Base-by-base conservation (phyloP, 2,329 filamentous ascomycete genomes). In the Nemania bipapillata region DNA sequence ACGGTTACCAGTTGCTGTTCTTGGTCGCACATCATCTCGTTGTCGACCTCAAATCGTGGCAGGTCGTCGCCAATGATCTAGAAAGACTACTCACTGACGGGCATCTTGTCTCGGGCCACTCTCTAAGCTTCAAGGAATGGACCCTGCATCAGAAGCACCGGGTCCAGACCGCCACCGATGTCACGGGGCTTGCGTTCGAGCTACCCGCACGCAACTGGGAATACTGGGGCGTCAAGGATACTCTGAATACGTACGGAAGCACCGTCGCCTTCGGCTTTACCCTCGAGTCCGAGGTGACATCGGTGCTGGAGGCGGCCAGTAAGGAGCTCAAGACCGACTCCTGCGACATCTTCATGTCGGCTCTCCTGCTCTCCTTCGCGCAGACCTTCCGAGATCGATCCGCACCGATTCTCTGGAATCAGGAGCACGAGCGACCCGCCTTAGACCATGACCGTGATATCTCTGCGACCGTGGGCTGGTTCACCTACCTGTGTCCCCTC, bases 381-480 rank as follows among this genome's bases (percentile, higher is more conserved):
- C 84, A 85, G 64, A 83, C 83, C 0, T 90, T 90, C 66, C 80
- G 82, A 15, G 85, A 89, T 59, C 81, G 87, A 20, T 68, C 73
- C 0, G 76, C 81, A 0, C 87, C 87, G 0, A 83, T 84, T 1
- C 73, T 89, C 0, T 90, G 85, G 85, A 86, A 84, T 62, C 84
- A 86, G 69, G 85, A 86, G 67, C 81, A 83, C 42, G 85, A 85
- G 17, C 80, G 86, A 17, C 78, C 82, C n/a, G 75, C 79, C 2
- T 81, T 81, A 69, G 82, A 82, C 28, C 75, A 77, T 0, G 82
- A 83, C 17, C 78, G 85, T 12, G 85, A 89, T 75, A 81, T 88
- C 0, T 83, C 84, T 4, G 81, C 86, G 59, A 89, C 87, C 0
- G 86, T 89, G 0, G 87, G 87, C 1, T 89, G 86, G 86, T 88